A percentile compares a stretch with the other conserved stretches of the same genome.
Evolutionary conservation across 805 yeast genomes (phyloP).

Genomic region (Candida jianshihensis): DNA sequence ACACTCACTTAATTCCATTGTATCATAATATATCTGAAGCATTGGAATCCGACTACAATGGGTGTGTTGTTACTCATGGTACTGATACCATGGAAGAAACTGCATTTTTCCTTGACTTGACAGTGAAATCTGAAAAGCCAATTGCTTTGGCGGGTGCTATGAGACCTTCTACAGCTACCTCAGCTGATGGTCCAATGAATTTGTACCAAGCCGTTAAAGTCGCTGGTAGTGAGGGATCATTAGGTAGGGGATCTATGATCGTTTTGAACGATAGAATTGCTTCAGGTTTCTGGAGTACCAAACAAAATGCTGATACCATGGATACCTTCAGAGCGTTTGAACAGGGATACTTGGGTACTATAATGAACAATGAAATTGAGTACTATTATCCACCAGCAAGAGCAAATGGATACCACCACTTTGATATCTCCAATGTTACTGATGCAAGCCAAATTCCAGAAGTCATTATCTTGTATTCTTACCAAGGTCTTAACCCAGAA

Average conservation of each 20-base stretch:
- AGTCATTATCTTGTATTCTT: slow-evolving; percentile 51
- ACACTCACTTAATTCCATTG: slow-evolving; percentile 37
- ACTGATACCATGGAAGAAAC: slow-evolving; percentile 67
- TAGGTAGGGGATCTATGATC: slow-evolving; percentile 55
- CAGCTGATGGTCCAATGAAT: slow-evolving; percentile 71
- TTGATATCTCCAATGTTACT: slow-evolving; percentile 27
- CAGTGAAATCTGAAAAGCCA: slow-evolving; percentile 28
- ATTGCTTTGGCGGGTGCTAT: slow-evolving; percentile 47
- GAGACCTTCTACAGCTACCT: slow-evolving; percentile 66
- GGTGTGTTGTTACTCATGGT: slow-evolving; percentile 65
- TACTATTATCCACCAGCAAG: slow-evolving; percentile 54
- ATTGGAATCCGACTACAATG: slow-evolving; percentile 38
- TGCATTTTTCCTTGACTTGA: slow-evolving; percentile 52
- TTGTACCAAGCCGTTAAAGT: slow-evolving; percentile 60
- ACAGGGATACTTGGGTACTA: slow-evolving; percentile 63
- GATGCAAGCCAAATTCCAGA: slow-evolving; percentile 24
- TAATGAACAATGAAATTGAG: slow-evolving; percentile 56
- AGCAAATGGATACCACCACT: slow-evolving; percentile 40
- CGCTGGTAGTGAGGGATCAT: slow-evolving; percentile 43
- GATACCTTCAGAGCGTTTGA: slow-evolving; percentile 63
- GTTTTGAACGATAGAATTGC: slow-evolving; percentile 62
- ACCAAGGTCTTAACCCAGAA: slow-evolving; percentile 48
- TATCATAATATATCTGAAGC: slow-evolving; percentile 40
- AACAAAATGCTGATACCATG: slow-evolving; percentile 58
- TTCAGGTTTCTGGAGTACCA: slow-evolving; percentile 60